phyloP scores from a whole-genome alignment of 306 rosid species.

The Nissolia schottii region DNA sequence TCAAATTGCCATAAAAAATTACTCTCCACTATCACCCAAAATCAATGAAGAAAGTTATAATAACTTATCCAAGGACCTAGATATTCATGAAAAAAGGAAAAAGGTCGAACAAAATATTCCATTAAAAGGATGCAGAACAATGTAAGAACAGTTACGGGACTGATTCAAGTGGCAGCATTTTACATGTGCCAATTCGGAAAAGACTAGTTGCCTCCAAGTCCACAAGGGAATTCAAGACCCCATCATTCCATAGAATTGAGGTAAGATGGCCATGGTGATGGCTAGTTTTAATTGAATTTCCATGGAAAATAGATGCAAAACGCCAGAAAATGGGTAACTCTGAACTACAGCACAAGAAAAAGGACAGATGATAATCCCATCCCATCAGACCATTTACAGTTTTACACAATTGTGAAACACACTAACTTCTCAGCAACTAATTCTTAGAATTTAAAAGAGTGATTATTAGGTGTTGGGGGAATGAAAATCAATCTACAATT shows the following conservation, averaged over 20 bases:
- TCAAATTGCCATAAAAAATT: background rate
- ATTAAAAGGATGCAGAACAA: background rate
- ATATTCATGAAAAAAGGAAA: too few species aligned
- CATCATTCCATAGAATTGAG: background rate
- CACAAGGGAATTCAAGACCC: background rate
- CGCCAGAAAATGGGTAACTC: background rate
- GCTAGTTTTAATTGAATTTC: background rate
- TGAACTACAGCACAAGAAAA: background rate
- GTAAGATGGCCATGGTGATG: background rate
- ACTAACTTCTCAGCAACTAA: background rate
- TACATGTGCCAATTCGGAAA: too few species aligned
- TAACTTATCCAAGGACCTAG: background rate
- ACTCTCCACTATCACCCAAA: background rate
- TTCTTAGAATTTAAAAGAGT: background rate
- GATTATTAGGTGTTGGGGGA: background rate
- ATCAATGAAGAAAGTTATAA: background rate
- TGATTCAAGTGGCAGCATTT: background rate
- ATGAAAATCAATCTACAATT: background rate
- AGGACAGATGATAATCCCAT: background rate
- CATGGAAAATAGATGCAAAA: background rate
- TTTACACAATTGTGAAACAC: background rate
- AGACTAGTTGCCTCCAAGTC: background rate
- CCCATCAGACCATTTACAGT: background rate
- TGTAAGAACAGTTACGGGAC: background rate
- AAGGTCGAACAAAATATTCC: background rate